These are phyloP conservation scores for Blumeria hordei DNA, from an alignment of 2,329 filamentous ascomycete genomes.

Conservation along the genomic window DNA sequence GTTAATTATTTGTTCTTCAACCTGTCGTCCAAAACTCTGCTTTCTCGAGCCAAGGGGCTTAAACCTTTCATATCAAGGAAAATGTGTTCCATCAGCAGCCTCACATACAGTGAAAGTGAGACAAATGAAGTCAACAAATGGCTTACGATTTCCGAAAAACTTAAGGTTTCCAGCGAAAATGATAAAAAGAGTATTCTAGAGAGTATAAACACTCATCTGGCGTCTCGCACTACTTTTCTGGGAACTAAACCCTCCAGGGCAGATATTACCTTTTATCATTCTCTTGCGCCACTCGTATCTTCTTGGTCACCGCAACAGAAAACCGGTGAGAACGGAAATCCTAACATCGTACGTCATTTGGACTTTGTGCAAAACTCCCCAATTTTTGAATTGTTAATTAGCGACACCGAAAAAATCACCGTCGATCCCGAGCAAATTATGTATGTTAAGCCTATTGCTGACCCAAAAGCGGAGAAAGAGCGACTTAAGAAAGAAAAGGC, in stretches of 20 bases:
- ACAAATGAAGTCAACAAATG: slow-evolving; percentile 76
- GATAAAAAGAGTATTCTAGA: slow-evolving; percentile 41
- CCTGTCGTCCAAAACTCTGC: too few relatives aligned
- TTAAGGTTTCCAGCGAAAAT: slow-evolving; percentile 32
- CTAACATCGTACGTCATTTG: slow-evolving; percentile 73
- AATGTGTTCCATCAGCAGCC: slow-evolving; percentile 41
- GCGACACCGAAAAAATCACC: slow-evolving; percentile 48
- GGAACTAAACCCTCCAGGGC: slow-evolving; percentile 75
- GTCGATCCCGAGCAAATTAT: slow-evolving; percentile 61
- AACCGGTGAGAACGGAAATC: slow-evolving; percentile 70
- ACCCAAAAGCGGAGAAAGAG: slow-evolving; percentile 90
- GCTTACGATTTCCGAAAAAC: slow-evolving; percentile 52
- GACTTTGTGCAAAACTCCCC: slow-evolving; percentile 88
- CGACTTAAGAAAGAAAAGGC: slow-evolving; percentile 91
- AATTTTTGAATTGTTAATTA: slow-evolving; percentile 45
- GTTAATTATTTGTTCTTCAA: too few relatives aligned
- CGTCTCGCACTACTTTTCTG: slow-evolving; percentile 68
- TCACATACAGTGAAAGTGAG: slow-evolving; percentile 54
- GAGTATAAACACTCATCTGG: slow-evolving; percentile 66
- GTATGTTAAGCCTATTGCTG: slow-evolving; percentile 70
- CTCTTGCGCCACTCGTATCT: slow-evolving; percentile 51
- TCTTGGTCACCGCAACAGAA: slow-evolving; percentile 66
- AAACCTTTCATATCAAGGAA: slow-evolving; percentile 17
- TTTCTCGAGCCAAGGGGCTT: too few relatives aligned
- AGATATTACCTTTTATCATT: slow-evolving; percentile 62